Evolutionary conservation across 1,284 basidiomycete genomes (phyloP).

Genomic region (Fomitiporia mediterranea): DNA sequence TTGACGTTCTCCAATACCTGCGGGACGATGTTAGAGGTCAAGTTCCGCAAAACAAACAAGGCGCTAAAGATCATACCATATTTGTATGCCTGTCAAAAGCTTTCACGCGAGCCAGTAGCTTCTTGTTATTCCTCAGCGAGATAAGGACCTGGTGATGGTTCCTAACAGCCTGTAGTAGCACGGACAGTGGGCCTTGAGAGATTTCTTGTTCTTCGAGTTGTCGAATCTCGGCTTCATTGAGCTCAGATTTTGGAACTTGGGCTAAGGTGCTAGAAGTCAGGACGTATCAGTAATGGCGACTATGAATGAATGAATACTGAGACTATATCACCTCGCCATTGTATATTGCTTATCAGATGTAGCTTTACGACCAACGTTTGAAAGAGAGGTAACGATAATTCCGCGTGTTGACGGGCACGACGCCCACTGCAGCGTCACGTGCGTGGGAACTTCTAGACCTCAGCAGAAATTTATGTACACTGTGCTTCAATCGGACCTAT

Average conservation of each 20-base stretch:
- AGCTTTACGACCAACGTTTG: too few relatives aligned
- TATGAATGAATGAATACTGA: neutral
- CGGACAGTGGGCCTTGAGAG: slow-evolving; percentile 95
- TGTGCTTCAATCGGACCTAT: neutral
- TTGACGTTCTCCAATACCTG: slow-evolving; percentile 96
- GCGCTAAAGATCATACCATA: slow-evolving; percentile 63
- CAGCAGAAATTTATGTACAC: too few relatives aligned
- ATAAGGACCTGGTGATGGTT: slow-evolving; percentile 98
- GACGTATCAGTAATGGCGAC: neutral
- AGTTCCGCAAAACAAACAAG: neutral
- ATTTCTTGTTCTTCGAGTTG: slow-evolving; percentile 97
- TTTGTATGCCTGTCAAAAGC: slow-evolving; percentile 99
- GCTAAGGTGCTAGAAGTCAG: slow-evolving; percentile 78
- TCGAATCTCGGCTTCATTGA: slow-evolving; percentile 94
- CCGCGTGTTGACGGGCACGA: slow-evolving; percentile 24
- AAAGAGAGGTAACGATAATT: too few relatives aligned
- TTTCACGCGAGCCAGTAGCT: slow-evolving; percentile 95
- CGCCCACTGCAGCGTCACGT: slow-evolving; percentile 22
- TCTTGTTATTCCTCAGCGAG: slow-evolving; percentile 97
- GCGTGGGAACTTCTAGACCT: too few relatives aligned
- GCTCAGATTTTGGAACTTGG: slow-evolving; percentile 94
- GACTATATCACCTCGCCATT: slow-evolving; percentile 18
- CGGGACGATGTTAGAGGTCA: slow-evolving; percentile 17
- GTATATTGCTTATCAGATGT: neutral
- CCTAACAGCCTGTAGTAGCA: slow-evolving; percentile 95